Conservation (phyloP, 805 yeast species). For the Lachancea nothofagi region DNA sequence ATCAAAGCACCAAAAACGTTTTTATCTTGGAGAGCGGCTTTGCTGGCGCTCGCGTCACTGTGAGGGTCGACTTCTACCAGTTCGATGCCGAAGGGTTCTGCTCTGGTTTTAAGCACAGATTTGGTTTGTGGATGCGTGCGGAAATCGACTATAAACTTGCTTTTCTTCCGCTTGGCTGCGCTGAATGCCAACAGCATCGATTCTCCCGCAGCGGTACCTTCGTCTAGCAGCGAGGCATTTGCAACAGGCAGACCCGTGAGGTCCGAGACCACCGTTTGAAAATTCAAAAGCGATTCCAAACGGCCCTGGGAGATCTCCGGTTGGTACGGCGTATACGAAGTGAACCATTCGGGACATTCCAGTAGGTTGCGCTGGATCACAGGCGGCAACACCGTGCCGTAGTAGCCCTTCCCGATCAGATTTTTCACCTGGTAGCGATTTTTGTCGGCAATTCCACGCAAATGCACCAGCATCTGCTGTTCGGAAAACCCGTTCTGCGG, state of each 20-base stretch:
- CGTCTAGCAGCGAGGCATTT: conserved; percentile 91
- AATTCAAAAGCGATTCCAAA: conserved; percentile 81
- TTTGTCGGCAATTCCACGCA: conserved; percentile 63
- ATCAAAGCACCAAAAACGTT: conserved; percentile 74
- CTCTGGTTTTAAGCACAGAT: conserved; percentile 73
- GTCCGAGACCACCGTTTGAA: conserved; percentile 86
- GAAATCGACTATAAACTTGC: conserved; percentile 63
- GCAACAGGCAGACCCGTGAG: conserved; percentile 93
- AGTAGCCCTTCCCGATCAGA: conserved; percentile 91
- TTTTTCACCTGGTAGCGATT: conserved; percentile 63
- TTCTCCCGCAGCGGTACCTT: conserved; percentile 96
- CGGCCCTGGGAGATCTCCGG: conserved; percentile 98
- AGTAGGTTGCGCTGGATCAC: conserved; percentile 88
- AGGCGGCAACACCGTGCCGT: conserved; percentile 83
- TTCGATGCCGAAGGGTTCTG: conserved; percentile 64
- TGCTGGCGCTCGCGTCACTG: conserved; percentile 37
- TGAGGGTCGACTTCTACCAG: conserved; percentile 52
- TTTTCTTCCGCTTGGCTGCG: conserved; percentile 59
- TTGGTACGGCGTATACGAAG: conserved; percentile 97
- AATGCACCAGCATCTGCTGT: conserved; percentile 65
- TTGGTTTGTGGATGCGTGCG: conserved; percentile 82
- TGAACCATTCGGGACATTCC: conserved; percentile 97
- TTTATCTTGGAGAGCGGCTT: conserved; percentile 32
- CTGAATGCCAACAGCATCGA: conserved; percentile 85
- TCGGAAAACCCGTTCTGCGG: conserved; percentile 79